These are phyloP conservation scores for Solanum bulbocastanum DNA, from an alignment of 257 asterid species.

Conservation along the genomic window DNA sequence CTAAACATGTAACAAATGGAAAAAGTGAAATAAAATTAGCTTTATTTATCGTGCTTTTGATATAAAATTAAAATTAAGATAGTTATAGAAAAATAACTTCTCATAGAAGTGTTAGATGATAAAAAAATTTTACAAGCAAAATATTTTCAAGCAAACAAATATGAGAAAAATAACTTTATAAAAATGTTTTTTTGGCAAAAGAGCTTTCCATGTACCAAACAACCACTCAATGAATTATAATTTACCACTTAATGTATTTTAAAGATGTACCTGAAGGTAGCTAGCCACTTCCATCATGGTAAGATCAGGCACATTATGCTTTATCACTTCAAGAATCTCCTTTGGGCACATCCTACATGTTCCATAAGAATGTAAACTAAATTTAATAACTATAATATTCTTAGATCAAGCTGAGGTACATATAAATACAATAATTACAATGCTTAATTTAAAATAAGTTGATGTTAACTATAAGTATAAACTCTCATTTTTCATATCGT, in stretches of 20 bases:
- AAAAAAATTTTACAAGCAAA: background rate
- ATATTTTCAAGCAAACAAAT: too few species aligned
- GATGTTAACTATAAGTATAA: background rate
- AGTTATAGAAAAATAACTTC: background rate
- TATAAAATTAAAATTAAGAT: background rate
- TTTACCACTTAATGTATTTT: background rate
- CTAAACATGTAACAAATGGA: background rate
- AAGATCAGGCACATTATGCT: conserved; percentile 12
- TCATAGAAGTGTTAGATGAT: background rate
- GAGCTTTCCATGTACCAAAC: background rate
- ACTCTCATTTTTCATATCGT: background rate
- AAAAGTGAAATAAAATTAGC: background rate
- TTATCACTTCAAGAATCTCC: background rate
- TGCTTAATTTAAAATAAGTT: background rate
- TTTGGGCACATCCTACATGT: background rate
- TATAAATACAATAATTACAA: background rate
- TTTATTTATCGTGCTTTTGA: too few species aligned
- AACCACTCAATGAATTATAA: background rate
- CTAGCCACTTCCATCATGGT: conserved; percentile 24
- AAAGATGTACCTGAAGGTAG: conserved; percentile 13
- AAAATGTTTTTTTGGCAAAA: too few species aligned
- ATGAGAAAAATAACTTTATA: too few species aligned
- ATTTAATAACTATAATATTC: background rate
- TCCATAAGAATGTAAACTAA: background rate
- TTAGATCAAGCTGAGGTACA: background rate